Evolutionary conservation across 768 basidiomycete genomes (phyloP), one percentile per base, ranked within the genome.

Genomic region (Trametes villosa): DNA sequence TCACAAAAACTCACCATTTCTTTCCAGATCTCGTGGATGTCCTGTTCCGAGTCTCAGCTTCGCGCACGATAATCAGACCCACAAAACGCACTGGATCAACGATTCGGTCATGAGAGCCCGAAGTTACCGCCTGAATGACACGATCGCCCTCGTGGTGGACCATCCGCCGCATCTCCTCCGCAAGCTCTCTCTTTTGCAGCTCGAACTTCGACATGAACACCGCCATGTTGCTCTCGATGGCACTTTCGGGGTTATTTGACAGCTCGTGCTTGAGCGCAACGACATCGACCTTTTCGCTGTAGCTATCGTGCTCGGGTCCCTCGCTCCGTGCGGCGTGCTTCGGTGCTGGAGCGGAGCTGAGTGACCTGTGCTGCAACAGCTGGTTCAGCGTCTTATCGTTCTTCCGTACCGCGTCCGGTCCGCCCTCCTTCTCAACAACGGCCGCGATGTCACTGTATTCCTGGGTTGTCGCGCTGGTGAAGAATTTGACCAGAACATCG

Each of bases 11-110:
- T 26, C 30, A 82, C 83, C 82, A 83, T 83, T 20, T 81, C 79
- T 67, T 79, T 81, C 84, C 83, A 84, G 1, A 84, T 72, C 7
- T 66, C 70, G 55, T 75, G 77, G n/a, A 84, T 68, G 56, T 84
- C 81, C 83, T 83, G 61, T 6, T 20, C 22, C 22, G 22, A n/a
- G n/a, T n/a, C n/a, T n/a, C n/a, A n/a, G n/a, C n/a, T n/a, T n/a
- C n/a, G n/a, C n/a, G n/a, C n/a, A n/a, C n/a, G n/a, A n/a, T n/a
- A n/a, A n/a, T n/a, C n/a, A n/a, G n/a, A n/a, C n/a, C n/a, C n/a
- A n/a, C n/a, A n/a, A n/a, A 60, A 74, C 68, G 55, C 49, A 74
- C 74, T 15, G 69, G 68, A 63, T 85, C 78, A 1, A 68, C 64
- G 22, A 83, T 79, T 34, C 73, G 70, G 40, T 81, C 79, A 53